phyloP scores from a whole-genome alignment of 176 grass and related monocot genomes.

The Zizania latifolia region DNA sequence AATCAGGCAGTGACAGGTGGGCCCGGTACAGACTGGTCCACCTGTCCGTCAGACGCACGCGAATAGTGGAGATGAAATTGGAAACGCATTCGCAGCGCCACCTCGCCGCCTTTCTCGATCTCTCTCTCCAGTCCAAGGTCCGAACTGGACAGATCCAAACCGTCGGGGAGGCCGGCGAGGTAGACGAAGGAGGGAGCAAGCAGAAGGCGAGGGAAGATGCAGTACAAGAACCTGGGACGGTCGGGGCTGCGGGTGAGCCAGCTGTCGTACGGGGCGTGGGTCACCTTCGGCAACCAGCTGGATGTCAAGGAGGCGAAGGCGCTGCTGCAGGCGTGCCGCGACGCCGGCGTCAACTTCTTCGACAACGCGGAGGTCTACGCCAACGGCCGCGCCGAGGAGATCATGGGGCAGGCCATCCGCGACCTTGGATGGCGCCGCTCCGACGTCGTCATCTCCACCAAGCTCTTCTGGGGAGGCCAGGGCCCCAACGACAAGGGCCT shows the following conservation, averaged over 20 bases:
- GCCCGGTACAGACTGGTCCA: no score
- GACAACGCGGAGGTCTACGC: constrained; percentile 98
- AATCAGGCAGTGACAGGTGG: no score
- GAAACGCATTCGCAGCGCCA: no score
- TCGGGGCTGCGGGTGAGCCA: constrained; percentile 94
- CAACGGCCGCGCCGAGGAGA: constrained; percentile 92
- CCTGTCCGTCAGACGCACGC: no score
- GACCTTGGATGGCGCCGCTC: constrained; percentile 92
- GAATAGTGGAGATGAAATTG: no score
- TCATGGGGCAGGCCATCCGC: constrained; percentile 95
- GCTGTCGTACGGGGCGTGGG: constrained; percentile 83
- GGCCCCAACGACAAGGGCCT: constrained; percentile 99
- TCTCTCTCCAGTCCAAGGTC: no score
- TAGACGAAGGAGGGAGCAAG: not conserved
- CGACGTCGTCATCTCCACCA: constrained; percentile 94
- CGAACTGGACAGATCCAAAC: not conserved
- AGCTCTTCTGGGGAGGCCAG: constrained; percentile 96
- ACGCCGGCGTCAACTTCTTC: constrained; percentile 93
- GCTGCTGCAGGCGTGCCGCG: constrained; percentile 81
- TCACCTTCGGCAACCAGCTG: constrained; percentile 94
- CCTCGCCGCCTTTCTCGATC: no score
- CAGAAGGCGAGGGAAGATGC: constrained; percentile 45
- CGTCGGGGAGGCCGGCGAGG: not conserved
- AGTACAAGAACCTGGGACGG: constrained; percentile 93
- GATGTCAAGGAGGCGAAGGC: constrained; percentile 89